A percentile compares a stretch with the other conserved stretches of the same genome.
Evolutionary conservation across 208 protist species (phyloP).

Genomic region (Acanthamoeba royreba): DNA sequence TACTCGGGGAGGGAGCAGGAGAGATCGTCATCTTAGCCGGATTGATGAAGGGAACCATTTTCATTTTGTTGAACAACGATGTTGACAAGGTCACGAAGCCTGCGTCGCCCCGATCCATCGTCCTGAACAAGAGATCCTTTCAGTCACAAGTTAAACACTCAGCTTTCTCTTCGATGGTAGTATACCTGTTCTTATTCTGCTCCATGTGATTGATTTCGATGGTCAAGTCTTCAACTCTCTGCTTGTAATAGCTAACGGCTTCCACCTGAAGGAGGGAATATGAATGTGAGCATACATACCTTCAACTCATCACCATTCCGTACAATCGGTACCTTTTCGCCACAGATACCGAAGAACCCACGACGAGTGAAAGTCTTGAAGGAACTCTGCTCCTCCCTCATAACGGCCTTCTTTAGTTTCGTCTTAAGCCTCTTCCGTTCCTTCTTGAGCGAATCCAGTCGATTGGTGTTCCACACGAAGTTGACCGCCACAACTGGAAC

Average conservation of each 20-base stretch:
- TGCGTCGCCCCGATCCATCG: neutral
- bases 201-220: neutral
- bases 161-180: neutral
- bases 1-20: neutral
- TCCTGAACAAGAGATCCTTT: neutral
- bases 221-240: neutral
- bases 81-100: neutral
- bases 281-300: too few relatives aligned
- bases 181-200: neutral
- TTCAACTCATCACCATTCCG: too few relatives aligned
- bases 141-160: too few relatives aligned
- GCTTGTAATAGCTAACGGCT: neutral
- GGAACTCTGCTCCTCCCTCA: neutral
- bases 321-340: neutral
- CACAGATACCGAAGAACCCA: neutral
- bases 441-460: neutral
- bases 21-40: neutral
- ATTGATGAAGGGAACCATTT: neutral
- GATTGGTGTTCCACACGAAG: neutral
- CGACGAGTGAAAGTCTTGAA: neutral
- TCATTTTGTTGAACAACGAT: neutral
- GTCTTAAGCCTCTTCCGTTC: neutral
- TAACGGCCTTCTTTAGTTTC: neutral
- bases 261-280: neutral
- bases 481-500: neutral